Evolutionary conservation across 768 basidiomycete genomes (phyloP), one percentile per base, ranked within the genome.

Genomic region (Baorangia bicolor): DNA sequence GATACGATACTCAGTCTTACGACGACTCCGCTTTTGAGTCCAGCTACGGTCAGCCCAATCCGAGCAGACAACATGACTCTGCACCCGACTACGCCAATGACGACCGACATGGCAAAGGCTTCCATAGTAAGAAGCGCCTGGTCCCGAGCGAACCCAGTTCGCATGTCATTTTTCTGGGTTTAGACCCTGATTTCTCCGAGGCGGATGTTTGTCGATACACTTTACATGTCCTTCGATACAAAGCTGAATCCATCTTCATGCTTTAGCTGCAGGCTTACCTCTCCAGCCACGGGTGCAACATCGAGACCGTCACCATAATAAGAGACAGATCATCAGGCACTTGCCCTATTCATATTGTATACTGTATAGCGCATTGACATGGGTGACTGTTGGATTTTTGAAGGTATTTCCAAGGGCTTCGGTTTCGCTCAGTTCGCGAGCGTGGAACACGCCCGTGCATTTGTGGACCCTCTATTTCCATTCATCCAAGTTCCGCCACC

Each of bases 241-340:
- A 69, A 51, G 46, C 70, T 71, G 68, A 71, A 71, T 69, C 69
- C 50, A 72, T 71, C 53, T 60, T 56, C 70, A 43, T 63, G 45
- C 64, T 65, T 69, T 76, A 93, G 92, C 81, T 94, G 68, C 87
- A 91, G 77, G 83, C 85, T 58, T 90, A 85, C 73, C 84, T 92
- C 63, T 76, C 80, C 62, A 81, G 81, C 57, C 78, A 87, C 66
- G 85, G 86, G 50, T 92, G 85, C 77, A 82, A 77, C 70, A 78
- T 91, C 65, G 90, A 92, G 76, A 88, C 88, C 55, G 90, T 92
- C 67, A 98, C 94, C 66, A 95, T 98, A 64, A 95, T 98, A 72
- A 87, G 91, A 80, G 96, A 98, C 73, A 90, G 90, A 85, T 82
- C 85, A 83, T 88, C 96, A 83, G 94, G 94, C 87, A 87, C 83